Evolutionary conservation across 768 basidiomycete species (phyloP).

Genomic region (Kwoniella shandongensis): DNA sequence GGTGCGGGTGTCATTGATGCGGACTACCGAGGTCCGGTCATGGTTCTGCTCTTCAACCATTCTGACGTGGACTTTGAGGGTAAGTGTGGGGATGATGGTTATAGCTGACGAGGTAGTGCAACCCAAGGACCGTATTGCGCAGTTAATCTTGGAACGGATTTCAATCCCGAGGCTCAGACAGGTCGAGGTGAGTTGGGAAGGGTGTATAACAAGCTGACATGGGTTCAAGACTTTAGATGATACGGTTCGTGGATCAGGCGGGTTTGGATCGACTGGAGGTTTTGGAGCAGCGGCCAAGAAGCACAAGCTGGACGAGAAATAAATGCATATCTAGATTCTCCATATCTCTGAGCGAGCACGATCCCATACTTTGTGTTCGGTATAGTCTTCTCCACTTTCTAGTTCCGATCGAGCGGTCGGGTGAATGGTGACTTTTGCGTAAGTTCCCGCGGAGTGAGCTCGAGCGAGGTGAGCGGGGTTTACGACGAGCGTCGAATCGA

Average conservation of each 20-base stretch:
- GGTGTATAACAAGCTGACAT: conserved; percentile 7
- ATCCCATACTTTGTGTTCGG: conserved; percentile 54
- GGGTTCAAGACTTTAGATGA: conserved; percentile 72
- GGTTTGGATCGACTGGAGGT: conserved; percentile 94
- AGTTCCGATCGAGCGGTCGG: conserved; percentile 48
- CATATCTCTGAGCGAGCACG: conserved; percentile 56
- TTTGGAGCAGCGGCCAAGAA: conserved; percentile 36
- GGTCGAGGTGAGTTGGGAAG: conserved; percentile 65
- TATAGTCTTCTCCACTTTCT: conserved; percentile 37
- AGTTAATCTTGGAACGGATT: conserved; percentile 87
- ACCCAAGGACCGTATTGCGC: conserved; percentile 88
- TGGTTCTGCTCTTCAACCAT: conserved; percentile 87
- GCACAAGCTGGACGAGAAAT: conserved; percentile 13
- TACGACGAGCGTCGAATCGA: conserved; percentile 73
- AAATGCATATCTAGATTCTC: conserved; percentile 44
- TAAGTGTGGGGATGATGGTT: conserved; percentile 41
- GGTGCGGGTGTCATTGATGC: conserved; percentile 96
- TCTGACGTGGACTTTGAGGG: conserved; percentile 85
- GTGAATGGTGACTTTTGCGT: conserved; percentile 54
- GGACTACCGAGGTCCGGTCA: conserved; percentile 90
- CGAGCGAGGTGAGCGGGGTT: conserved; percentile 74
- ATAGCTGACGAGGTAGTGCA: conserved; percentile 58
- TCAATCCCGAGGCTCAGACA: conserved; percentile 79
- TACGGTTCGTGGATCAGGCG: conserved; percentile 78
- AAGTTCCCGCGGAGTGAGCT: conserved; percentile 54